Conservation (phyloP, 345 rosid species). For the Sapria himalayana region DNA sequence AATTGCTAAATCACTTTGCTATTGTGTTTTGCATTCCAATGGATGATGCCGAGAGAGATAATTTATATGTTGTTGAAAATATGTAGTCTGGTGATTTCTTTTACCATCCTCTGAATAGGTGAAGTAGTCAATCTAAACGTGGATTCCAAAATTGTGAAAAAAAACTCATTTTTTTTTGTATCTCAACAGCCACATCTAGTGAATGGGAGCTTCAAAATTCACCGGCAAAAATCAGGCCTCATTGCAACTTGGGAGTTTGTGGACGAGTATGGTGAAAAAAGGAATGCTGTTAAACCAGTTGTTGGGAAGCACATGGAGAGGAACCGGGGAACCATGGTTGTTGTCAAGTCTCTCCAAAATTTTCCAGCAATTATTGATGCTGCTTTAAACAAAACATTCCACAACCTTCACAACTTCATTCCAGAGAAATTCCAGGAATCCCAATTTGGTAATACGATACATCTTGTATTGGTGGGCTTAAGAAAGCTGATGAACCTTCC, state of each 20-base stretch:
- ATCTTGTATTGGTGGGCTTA: constrained; percentile 79
- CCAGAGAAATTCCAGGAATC: constrained; percentile 19
- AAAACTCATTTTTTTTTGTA: constrained; percentile 10
- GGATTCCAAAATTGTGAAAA: too few relatives aligned
- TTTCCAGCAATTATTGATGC: constrained; percentile 55
- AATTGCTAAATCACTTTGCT: too few relatives aligned
- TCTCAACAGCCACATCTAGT: constrained; percentile 73
- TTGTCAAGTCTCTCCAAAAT: constrained; percentile 76
- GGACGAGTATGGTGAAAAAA: constrained; percentile 72
- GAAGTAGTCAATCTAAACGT: too few relatives aligned
- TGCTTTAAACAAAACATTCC: constrained; percentile 57
- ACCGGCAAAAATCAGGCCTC: constrained; percentile 93
- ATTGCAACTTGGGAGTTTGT: constrained; percentile 98
- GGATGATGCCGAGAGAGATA: too few relatives aligned
- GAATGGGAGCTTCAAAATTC: constrained; percentile 94
- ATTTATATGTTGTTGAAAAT: too few relatives aligned
- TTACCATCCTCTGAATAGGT: too few relatives aligned
- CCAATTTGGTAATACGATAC: constrained; percentile 82
- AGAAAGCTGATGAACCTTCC: constrained; percentile 96
- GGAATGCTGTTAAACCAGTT: constrained; percentile 25
- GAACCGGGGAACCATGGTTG: constrained; percentile 98
- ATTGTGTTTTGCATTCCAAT: too few relatives aligned
- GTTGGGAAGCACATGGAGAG: constrained; percentile 56
- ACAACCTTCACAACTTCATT: constrained; percentile 24
- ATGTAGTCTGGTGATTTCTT: too few relatives aligned